Conservation (phyloP, 1,139 yeast genomes). For the Blastobotrys illinoisensis region DNA sequence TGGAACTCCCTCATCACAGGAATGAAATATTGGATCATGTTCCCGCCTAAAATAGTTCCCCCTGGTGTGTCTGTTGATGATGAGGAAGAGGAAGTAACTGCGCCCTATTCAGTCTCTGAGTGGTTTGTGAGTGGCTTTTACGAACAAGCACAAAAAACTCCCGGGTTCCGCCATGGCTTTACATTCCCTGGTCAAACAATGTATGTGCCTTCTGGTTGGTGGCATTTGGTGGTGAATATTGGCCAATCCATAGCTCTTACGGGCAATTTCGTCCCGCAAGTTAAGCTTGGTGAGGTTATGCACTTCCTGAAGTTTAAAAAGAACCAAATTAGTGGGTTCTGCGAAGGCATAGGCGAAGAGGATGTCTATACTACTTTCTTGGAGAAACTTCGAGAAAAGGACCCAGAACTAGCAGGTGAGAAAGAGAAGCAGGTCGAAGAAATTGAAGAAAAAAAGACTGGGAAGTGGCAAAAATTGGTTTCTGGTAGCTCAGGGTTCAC, state of each 20-base stretch:
- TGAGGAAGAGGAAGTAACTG: slow-evolving; percentile 78
- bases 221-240: slow-evolving; percentile 85
- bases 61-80: slow-evolving; percentile 78
- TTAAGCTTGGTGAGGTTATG: slow-evolving; percentile 48
- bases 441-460: not conserved
- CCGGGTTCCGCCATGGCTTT: slow-evolving; percentile 56
- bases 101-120: slow-evolving; percentile 86
- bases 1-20: slow-evolving; percentile 83
- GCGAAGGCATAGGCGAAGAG: slow-evolving; percentile 1
- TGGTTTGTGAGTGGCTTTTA: slow-evolving; percentile 83
- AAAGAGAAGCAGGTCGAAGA: not conserved
- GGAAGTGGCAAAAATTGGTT: not conserved
- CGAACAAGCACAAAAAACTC: slow-evolving; percentile 29
- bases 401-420: not conserved
- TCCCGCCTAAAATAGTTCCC: slow-evolving; percentile 69
- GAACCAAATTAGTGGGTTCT: slow-evolving; percentile 74
- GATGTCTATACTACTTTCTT: slow-evolving; percentile 12
- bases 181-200: slow-evolving; percentile 80
- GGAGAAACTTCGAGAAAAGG: not conserved
- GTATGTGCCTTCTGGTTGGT: slow-evolving; percentile 93
- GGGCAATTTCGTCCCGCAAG: slow-evolving; percentile 74
- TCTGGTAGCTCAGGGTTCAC: not conserved
- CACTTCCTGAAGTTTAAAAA: slow-evolving; percentile 61
- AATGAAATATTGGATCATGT: slow-evolving; percentile 80
- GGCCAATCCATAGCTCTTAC: slow-evolving; percentile 74